phyloP scores from a whole-genome alignment of 2,329 filamentous ascomycete genomes.

The Beauveria sp. region DNA sequence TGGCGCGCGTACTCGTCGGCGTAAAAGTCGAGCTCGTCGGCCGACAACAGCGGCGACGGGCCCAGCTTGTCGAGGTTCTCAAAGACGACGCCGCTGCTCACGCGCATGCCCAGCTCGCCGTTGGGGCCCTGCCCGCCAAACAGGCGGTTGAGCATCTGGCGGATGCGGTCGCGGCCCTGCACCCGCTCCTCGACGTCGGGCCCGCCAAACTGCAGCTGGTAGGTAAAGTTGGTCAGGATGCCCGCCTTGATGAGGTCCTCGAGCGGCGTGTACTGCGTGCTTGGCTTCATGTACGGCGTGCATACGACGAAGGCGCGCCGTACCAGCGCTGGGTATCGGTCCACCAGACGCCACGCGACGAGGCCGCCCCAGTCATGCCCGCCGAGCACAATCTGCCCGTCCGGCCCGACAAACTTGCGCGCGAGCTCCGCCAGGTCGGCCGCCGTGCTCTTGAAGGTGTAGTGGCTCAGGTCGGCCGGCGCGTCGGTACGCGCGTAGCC shows the following conservation, averaged over 20 bases:
- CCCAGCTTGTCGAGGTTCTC: conserved; percentile 53
- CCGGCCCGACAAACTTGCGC: conserved; percentile 39
- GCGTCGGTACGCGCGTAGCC: conserved; percentile 76
- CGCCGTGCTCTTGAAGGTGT: conserved; percentile 63
- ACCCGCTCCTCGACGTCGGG: conserved; percentile 55
- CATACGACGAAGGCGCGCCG: conserved; percentile 72
- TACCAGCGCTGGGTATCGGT: conserved; percentile 67
- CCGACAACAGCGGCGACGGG: conserved; percentile 50
- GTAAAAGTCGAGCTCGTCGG: conserved; percentile 72
- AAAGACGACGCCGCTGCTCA: conserved; percentile 54
- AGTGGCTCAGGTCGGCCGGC: conserved; percentile 53
- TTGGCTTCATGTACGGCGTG: conserved; percentile 61
- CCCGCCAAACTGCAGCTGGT: conserved; percentile 74
- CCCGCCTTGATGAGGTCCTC: conserved; percentile 50
- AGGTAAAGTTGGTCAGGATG: conserved; percentile 62
- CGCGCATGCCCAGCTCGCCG: conserved; percentile 50
- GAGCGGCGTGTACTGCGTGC: conserved; percentile 43
- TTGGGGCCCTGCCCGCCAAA: conserved; percentile 58
- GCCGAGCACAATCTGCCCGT: conserved; percentile 63
- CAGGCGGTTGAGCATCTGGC: conserved; percentile 61
- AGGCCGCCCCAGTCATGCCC: conserved; percentile 91
- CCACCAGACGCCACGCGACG: conserved; percentile 65
- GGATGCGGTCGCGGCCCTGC: conserved; percentile 53
- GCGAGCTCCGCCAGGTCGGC: conserved; percentile 71
- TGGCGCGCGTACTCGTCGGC: conserved; percentile 60